These are phyloP conservation scores for Colletotrichum sp. DNA, from an alignment of 2,329 filamentous ascomycete genomes.

Conservation along the genomic window DNA sequence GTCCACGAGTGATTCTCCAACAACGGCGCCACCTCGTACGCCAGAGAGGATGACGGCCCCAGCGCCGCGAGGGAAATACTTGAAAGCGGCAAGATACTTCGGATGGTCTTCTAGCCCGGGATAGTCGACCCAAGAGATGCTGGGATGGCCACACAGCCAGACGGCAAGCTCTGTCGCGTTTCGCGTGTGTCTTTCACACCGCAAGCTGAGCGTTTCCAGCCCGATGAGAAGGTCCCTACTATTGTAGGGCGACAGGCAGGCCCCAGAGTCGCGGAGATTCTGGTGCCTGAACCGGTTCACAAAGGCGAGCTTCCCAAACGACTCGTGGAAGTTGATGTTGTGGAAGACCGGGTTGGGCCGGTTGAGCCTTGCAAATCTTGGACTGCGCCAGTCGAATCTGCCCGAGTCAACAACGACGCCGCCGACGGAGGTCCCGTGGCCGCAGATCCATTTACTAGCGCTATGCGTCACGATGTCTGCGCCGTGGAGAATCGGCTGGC, in stretches of 20 bases:
- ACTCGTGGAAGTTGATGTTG: no score
- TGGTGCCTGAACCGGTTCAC: no score
- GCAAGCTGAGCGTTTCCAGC: background rate
- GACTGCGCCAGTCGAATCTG: no score
- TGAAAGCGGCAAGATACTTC: background rate
- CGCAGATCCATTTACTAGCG: no score
- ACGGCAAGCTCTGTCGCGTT: background rate
- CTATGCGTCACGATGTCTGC: no score
- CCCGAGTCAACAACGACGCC: no score
- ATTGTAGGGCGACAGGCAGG: background rate
- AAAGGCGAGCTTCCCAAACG: no score
- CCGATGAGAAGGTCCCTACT: background rate
- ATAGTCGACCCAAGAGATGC: background rate
- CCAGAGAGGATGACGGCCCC: background rate
- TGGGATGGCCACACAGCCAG: background rate
- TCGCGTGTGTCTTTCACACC: background rate
- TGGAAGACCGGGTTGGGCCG: no score
- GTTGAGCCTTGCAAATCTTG: no score
- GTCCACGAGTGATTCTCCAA: background rate
- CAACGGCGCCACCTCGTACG: background rate
- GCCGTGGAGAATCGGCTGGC: no score
- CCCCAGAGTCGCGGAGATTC: no score
- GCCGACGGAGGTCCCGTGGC: no score
- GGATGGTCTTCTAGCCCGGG: background rate
- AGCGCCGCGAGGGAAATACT: background rate